Percentiles rank a stretch among this genome's conserved stretches.
Conservation (phyloP, 805 yeast genomes). For the Spathaspora sp. region DNA sequence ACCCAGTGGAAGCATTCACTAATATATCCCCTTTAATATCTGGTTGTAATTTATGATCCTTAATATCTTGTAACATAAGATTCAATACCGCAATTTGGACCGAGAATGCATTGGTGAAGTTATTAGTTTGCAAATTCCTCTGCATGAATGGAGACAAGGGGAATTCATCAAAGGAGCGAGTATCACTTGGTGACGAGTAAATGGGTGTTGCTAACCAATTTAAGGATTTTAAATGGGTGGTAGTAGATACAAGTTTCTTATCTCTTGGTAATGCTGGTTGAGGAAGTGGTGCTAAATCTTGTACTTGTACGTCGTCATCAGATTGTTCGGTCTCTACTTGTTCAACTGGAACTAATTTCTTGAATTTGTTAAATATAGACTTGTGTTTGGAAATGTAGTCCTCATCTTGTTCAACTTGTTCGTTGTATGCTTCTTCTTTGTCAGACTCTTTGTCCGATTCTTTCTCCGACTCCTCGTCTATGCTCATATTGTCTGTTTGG, state of each 20-base stretch:
- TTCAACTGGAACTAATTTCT: slow-evolving; percentile 14
- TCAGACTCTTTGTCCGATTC: not conserved
- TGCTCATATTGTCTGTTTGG: slow-evolving; percentile 2
- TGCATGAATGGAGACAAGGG: slow-evolving; percentile 41
- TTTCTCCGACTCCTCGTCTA: slow-evolving; percentile 4
- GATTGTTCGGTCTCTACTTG: slow-evolving; percentile 12
- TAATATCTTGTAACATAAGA: slow-evolving; percentile 43
- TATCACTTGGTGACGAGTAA: slow-evolving; percentile 46
- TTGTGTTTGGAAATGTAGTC: slow-evolving; percentile 40
- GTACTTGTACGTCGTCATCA: slow-evolving; percentile 15
- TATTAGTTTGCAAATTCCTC: slow-evolving; percentile 43
- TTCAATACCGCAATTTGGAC: slow-evolving; percentile 71
- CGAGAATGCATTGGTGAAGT: slow-evolving; percentile 62
- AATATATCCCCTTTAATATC: slow-evolving; percentile 69
- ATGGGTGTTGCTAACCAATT: slow-evolving; percentile 70
- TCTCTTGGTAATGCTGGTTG: slow-evolving; percentile 72
- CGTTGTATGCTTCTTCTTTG: slow-evolving; percentile 1
- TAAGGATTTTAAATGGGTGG: slow-evolving; percentile 30
- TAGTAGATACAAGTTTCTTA: slow-evolving; percentile 26
- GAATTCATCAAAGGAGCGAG: slow-evolving; percentile 48
- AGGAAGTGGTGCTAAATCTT: slow-evolving; percentile 69
- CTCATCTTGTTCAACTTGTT: slow-evolving; percentile 6
- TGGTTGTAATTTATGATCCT: slow-evolving; percentile 40
- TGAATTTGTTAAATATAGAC: slow-evolving; percentile 51
- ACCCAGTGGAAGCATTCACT: slow-evolving; percentile 94